Evolutionary conservation across 2,329 filamentous ascomycete genomes (phyloP), one percentile per base, ranked within the genome.

Genomic region (Exophiala lecanii-corni): DNA sequence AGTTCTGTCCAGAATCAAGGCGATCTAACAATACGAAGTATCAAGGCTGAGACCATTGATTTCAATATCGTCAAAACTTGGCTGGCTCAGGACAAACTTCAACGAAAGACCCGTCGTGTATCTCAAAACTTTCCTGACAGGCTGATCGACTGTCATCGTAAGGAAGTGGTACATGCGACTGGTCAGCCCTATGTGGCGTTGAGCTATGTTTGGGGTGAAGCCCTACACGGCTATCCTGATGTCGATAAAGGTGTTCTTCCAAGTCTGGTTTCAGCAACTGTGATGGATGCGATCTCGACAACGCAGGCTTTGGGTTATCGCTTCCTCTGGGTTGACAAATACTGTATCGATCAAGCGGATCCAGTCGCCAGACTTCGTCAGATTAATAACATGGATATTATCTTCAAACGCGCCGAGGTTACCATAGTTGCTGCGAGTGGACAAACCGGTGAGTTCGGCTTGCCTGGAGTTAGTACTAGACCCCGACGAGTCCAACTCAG

Each of bases 401-500:
- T 73, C 30, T 73, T 71, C 51, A 57, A 66, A 16, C 68, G 70
- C 43, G 65, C 71, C 12, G 66, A 67, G 41, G 61, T 74, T 21
- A 70, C 66, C 15, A 65, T 74, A 7, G 60, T 71, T 17, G 49
- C 38, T 6, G 68, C 67, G 67, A 50, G 57, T 2, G 59, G 57
- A 9, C 46, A 47, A 12, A 53, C 54, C 31, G 61, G 59, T 18
- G 65, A 71, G 42, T 56, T 62, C 13, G 67, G 71, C 3, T 54
- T 70, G 15, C 54, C 46, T 7, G 51, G 51, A 13, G 46, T 50
- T 17, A 28, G 40, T 17, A 35, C 20, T 5, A 42, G 28, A 15
- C 18, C 40, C 9, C 23, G 32, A 20, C 5, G n/a, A n/a, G 2
- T 9, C 10, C 30, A 41, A 26, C 18, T 16, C 12, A 3, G 28